Evolutionary conservation across 345 rosid genomes (phyloP).

Genomic region (Brassica juncea): DNA sequence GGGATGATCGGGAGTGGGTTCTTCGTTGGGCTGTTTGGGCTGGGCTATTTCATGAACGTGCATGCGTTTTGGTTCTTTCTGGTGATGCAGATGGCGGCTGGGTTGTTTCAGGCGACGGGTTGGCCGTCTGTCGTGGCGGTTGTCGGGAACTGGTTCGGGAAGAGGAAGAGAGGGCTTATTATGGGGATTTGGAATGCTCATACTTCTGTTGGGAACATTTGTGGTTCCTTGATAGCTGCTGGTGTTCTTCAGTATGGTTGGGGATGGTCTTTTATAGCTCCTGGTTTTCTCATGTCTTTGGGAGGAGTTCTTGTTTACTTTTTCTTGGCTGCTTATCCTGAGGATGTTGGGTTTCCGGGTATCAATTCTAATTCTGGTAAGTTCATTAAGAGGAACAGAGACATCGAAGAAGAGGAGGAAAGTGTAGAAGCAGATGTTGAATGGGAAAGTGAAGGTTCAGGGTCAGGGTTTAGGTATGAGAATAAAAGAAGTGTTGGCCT

Average conservation of each 20-base stretch:
- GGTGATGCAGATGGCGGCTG: slow-evolving; percentile 83
- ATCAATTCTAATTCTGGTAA: slow-evolving; percentile 40
- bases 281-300: slow-evolving; percentile 66
- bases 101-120: slow-evolving; percentile 88
- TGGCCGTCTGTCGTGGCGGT: slow-evolving; percentile 99
- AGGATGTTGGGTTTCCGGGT: slow-evolving; percentile 77
- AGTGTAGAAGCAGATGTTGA: slow-evolving; percentile 23
- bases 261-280: slow-evolving; percentile 94
- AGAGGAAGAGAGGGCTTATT: slow-evolving; percentile 87
- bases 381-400: slow-evolving; percentile 47
- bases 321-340: slow-evolving; percentile 88
- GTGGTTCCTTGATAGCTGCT: slow-evolving; percentile 91
- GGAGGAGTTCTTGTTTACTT: slow-evolving; percentile 77
- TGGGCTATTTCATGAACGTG: slow-evolving; percentile 81
- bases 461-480: slow-evolving; percentile 41
- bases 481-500: slow-evolving; percentile 74
- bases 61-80: slow-evolving; percentile 72
- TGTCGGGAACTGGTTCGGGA: slow-evolving; percentile 90
- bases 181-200: slow-evolving; percentile 99
- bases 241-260: slow-evolving; percentile 85
- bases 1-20: slow-evolving; percentile 95
- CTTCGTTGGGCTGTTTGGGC: slow-evolving; percentile 82
- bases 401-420: slow-evolving; percentile 33
- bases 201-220: slow-evolving; percentile 86
- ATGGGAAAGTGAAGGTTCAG: slow-evolving; percentile 18